Percentiles rank a stretch among this genome's conserved stretches.
Evolutionary conservation across 73 alveolate genomes (phyloP).

Genomic region (Paramecium biaurelia): DNA sequence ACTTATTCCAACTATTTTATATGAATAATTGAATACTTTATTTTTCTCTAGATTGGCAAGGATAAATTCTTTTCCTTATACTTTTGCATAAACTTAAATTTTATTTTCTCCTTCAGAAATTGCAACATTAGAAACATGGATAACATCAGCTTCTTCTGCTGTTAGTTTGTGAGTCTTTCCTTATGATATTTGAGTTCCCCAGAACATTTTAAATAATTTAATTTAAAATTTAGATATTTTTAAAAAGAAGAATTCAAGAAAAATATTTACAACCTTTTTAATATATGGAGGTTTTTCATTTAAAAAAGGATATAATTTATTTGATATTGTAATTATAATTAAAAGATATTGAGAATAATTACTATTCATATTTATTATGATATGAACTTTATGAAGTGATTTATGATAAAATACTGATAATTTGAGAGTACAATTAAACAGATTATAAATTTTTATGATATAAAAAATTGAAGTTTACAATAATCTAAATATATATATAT

Average conservation of each 20-base stretch:
- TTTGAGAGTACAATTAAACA: neutral
- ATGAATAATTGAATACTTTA: slow-evolving; percentile 26
- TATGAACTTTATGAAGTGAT: neutral
- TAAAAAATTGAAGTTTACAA: neutral
- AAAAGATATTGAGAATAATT: too few species aligned
- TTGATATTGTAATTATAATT: too few species aligned
- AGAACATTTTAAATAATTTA: slow-evolving; percentile 69
- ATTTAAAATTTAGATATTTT: slow-evolving; percentile 35
- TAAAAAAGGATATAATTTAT: neutral
- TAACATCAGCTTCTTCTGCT: slow-evolving; percentile 68
- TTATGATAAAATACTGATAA: too few species aligned
- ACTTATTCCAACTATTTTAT: neutral
- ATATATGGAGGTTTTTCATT: neutral
- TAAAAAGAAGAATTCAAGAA: neutral
- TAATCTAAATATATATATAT: neutral
- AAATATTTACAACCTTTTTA: neutral
- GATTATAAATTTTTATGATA: neutral
- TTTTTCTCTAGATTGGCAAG: slow-evolving; percentile 68
- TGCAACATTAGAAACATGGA: slow-evolving; percentile 73
- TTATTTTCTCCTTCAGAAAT: slow-evolving; percentile 63
- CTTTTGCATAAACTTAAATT: slow-evolving; percentile 64
- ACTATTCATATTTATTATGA: too few species aligned
- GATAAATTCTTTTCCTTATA: slow-evolving; percentile 65
- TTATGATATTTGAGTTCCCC: slow-evolving; percentile 72
- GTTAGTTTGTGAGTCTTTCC: slow-evolving; percentile 71